Conservation (phyloP, 768 basidiomycete genomes). For the Clavulina sp. region DNA sequence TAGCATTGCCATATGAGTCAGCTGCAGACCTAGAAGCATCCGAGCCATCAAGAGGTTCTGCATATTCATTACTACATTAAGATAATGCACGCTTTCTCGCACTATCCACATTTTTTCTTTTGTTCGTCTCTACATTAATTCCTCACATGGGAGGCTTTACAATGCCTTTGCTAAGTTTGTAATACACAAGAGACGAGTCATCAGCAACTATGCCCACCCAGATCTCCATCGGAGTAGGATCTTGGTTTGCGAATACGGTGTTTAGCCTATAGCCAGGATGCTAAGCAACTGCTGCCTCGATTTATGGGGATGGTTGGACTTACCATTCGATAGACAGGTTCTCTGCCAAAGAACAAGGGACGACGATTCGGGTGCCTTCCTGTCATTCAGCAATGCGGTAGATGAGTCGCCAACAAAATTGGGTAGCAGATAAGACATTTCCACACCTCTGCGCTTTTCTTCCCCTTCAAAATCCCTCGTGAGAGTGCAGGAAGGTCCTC, state of each 20-base stretch:
- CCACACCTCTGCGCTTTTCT: slow-evolving; percentile 34
- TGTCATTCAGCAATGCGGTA: slow-evolving; percentile 11
- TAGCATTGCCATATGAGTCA: slow-evolving; percentile 17
- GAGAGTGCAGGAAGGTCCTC: slow-evolving; percentile 37
- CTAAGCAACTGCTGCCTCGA: neutral
- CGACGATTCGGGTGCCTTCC: slow-evolving; percentile 30
- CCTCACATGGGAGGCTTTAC: slow-evolving; percentile 32
- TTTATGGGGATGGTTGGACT: slow-evolving; percentile 8
- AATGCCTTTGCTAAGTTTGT: slow-evolving; percentile 61
- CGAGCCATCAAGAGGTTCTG: neutral
- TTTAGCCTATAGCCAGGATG: slow-evolving; percentile 28
- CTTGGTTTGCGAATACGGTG: slow-evolving; percentile 36
- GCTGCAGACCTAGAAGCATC: neutral
- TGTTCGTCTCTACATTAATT: neutral
- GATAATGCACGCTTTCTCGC: neutral
- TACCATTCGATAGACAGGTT: slow-evolving; percentile 46
- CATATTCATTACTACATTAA: no score
- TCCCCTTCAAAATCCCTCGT: slow-evolving; percentile 41
- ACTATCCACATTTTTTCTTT: neutral
- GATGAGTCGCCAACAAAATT: neutral
- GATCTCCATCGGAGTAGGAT: slow-evolving; percentile 27
- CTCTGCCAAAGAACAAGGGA: slow-evolving; percentile 50
- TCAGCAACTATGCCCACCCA: slow-evolving; percentile 57
- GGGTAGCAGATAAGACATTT: slow-evolving; percentile 10
- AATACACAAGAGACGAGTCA: slow-evolving; percentile 73